Percentiles rank a stretch among this genome's conserved stretches.
These are phyloP conservation scores for Udeniomyces megalosporus DNA, from an alignment of 768 basidiomycete genomes.

Conservation along the genomic window DNA sequence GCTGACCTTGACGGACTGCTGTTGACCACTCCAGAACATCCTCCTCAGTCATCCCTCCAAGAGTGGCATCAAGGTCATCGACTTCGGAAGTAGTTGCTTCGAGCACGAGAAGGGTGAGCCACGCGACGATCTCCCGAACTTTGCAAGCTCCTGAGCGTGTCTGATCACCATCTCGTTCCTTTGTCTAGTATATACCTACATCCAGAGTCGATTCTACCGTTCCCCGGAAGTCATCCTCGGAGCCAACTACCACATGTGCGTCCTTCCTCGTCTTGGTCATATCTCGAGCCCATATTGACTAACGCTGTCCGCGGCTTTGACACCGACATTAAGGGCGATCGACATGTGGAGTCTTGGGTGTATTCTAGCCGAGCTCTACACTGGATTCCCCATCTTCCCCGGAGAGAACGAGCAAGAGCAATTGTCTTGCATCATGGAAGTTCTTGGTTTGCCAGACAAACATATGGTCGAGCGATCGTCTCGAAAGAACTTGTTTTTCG, in stretches of 20 bases:
- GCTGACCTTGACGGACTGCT: no score
- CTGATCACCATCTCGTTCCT: not conserved
- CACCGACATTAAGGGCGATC: constrained; percentile 29
- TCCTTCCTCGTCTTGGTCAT: constrained; percentile 31
- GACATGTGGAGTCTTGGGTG: constrained; percentile 99
- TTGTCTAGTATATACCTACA: constrained; percentile 83
- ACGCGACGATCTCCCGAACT: no score
- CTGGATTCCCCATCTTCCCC: constrained; percentile 95
- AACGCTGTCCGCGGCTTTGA: no score
- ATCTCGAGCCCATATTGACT: no score
- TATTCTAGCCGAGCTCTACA: constrained; percentile 90
- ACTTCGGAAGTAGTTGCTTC: constrained; percentile 96
- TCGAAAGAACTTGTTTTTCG: constrained; percentile 88
- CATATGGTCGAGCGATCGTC: constrained; percentile 87
- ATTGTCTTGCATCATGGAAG: constrained; percentile 97
- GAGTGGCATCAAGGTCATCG: constrained; percentile 94
- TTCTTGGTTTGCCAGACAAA: constrained; percentile 86
- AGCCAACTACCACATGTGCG: constrained; percentile 90
- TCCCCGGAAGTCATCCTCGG: constrained; percentile 98
- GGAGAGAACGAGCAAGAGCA: constrained; percentile 99
- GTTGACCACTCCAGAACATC: constrained; percentile 52
- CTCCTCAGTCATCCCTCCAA: constrained; percentile 84
- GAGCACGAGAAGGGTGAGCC: constrained; percentile 89
- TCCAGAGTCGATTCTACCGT: constrained; percentile 99
- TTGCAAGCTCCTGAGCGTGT: not conserved